Evolutionary conservation across 2,329 filamentous ascomycete species (phyloP).

Genomic region (Hymenoscyphus scutula): DNA sequence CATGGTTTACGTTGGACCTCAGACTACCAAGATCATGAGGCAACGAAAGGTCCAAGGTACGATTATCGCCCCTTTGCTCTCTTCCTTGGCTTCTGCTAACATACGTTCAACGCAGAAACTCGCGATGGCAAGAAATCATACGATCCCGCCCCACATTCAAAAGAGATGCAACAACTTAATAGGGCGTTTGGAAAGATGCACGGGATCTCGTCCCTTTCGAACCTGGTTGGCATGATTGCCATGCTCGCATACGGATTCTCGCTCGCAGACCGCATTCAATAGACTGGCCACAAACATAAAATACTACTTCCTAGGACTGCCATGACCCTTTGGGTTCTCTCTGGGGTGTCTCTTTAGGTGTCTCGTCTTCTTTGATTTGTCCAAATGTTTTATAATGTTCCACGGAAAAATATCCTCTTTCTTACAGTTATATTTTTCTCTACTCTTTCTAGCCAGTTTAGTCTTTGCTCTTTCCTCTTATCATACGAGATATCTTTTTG

Average conservation of each 20-base stretch:
- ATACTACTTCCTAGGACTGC: background rate
- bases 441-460: no score
- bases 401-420: no score
- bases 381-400: no score
- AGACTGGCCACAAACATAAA: slow-evolving; percentile 4
- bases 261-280: slow-evolving; percentile 43
- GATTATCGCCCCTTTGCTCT: slow-evolving; percentile 24
- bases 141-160: slow-evolving; percentile 74
- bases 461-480: no score
- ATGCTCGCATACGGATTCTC: slow-evolving; percentile 76
- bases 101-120: slow-evolving; percentile 54
- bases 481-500: no score
- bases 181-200: slow-evolving; percentile 77
- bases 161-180: slow-evolving; percentile 80
- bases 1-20: slow-evolving; percentile 67
- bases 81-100: slow-evolving; percentile 2
- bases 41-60: slow-evolving; percentile 76
- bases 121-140: slow-evolving; percentile 86
- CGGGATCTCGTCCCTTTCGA: slow-evolving; percentile 76
- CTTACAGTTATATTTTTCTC: no score
- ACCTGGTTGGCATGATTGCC: slow-evolving; percentile 67
- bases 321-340: no score
- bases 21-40: slow-evolving; percentile 71
- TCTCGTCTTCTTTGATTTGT: no score
- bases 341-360: no score